phyloP scores from a whole-genome alignment of 345 rosid genomes.

The Anacardium occidentale region DNA sequence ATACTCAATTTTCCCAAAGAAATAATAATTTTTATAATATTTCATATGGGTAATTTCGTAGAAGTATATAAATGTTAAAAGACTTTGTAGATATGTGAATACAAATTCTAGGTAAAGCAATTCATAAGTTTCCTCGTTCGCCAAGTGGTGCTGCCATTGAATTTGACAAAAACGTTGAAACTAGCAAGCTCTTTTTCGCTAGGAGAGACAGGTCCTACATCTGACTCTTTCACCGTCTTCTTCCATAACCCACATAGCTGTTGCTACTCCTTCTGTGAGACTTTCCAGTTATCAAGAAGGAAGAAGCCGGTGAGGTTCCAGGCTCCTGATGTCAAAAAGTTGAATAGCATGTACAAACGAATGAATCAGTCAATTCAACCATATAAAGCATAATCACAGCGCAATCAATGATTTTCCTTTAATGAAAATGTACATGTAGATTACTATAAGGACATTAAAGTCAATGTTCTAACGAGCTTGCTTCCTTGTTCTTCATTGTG shows the following conservation, averaged over 20 bases:
- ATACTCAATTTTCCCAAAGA: no score
- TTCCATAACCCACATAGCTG: not conserved
- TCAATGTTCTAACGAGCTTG: no score
- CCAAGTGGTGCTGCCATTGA: conserved; percentile 1
- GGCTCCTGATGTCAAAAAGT: not conserved
- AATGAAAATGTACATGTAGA: no score
- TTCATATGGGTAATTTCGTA: not conserved
- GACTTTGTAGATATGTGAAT: not conserved
- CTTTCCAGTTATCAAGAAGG: not conserved
- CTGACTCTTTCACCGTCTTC: not conserved
- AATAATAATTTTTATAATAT: no score
- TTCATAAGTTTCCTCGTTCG: not conserved
- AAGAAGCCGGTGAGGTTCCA: not conserved
- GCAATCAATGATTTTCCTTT: no score
- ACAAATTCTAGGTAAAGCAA: not conserved
- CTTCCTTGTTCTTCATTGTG: no score
- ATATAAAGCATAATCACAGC: not conserved
- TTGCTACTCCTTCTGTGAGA: not conserved
- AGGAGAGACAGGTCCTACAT: not conserved
- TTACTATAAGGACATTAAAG: no score
- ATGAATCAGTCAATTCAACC: not conserved
- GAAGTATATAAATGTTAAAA: not conserved
- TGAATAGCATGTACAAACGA: not conserved
- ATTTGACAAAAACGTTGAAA: conserved; percentile 14
- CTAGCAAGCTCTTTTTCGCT: not conserved